Percentiles rank a stretch among this genome's conserved stretches.
These are phyloP conservation scores for Sporothrix schenckii DNA, from an alignment of 2,329 filamentous ascomycete genomes.

Conservation along the genomic window DNA sequence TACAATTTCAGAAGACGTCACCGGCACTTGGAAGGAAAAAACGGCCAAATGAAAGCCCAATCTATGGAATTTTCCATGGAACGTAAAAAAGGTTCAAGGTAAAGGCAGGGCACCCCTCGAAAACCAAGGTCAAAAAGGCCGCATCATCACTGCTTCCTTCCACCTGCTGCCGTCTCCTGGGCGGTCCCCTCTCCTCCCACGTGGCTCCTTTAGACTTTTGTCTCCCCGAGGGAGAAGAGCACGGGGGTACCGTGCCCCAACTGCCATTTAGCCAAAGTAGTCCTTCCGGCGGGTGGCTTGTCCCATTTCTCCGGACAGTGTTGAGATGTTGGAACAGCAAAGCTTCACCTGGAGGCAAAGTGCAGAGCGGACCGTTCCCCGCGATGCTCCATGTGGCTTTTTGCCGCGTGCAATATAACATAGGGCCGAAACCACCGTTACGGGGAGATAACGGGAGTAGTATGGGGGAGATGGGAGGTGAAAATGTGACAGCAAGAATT, in stretches of 20 bases:
- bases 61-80: slow-evolving; percentile 2
- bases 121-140: not conserved
- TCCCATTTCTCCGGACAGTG: not conserved
- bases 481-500: not conserved
- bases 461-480: not conserved
- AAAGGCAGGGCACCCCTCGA: not conserved
- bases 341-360: not conserved
- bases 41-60: not conserved
- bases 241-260: not conserved
- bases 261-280: slow-evolving; percentile 23
- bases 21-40: not conserved
- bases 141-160: not conserved
- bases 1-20: not conserved
- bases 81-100: not conserved
- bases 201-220: not conserved
- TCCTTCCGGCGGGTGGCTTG: not conserved
- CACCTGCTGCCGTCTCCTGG: not conserved
- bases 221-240: not conserved
- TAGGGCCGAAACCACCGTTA: slow-evolving; percentile 27
- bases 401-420: not conserved
- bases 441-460: not conserved
- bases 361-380: slow-evolving; percentile 26
- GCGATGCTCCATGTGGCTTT: slow-evolving; percentile 16
- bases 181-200: not conserved
- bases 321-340: not conserved